Base-by-base conservation (phyloP, 2,329 filamentous ascomycete genomes). In the Colletotrichum sidae region DNA sequence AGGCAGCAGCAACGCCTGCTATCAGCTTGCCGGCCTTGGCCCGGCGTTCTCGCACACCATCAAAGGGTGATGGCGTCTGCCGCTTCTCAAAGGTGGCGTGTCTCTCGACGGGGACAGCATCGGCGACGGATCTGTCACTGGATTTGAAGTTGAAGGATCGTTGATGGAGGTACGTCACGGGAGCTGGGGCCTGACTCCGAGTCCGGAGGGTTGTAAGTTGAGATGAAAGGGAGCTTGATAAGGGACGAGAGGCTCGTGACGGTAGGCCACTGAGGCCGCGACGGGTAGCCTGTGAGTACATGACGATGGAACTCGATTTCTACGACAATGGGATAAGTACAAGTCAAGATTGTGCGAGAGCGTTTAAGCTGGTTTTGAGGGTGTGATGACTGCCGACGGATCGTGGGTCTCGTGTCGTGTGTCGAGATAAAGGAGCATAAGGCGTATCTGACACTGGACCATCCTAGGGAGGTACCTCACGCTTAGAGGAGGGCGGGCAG, bases 1-100 rank as follows among this genome's bases (percentile, higher is more conserved):
- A 90, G 55, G 86, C 85, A 9, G 93, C 92, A 38, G 94, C 95
- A 51, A 93, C 86, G 42, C 91, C 91, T 15, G 90, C 92, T 68
- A 92, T 83, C 44, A 96, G 82, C 72, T 87, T 89, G 3, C 90
- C 91, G n/a, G 88, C 86, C 72, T 91, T 92, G 67, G 85, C 86
- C 53, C 95, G 87, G 70, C 91, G 84, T 44, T 86, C 87, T 58
- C 86, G 77, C 61, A 97, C 88, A 67, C 88, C 88, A 70, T 89
- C 85, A 74, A 93, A 68, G 68, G 72, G 69, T 12, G 68, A 68
- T 10, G 49, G 56, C 34, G 38, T 8, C 45, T 64, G 56, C 1
- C 60, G 46, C 55, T 69, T 69, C 50, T 69, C 67, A 12, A 69
- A 64, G 2, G 44, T 25, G 46, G 68, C 68, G 38, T 63, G 44